Base-by-base conservation (phyloP, 441 rosid species). In the Eruca vesicaria region DNA sequence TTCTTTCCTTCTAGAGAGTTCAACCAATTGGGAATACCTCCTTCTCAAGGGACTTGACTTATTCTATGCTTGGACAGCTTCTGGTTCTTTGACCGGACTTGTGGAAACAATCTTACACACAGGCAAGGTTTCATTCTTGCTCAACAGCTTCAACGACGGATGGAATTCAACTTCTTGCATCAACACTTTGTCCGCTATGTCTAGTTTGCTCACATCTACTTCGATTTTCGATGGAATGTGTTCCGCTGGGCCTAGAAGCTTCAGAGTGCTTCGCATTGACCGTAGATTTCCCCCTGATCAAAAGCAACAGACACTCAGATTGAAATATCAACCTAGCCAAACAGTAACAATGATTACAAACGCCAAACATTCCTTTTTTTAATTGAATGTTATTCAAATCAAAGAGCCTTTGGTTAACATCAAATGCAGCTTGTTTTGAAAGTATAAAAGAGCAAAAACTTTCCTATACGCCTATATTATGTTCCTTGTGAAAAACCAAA, bases 121-220 rank as follows among this genome's bases (percentile, higher is more conserved):
- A 60, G 97, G 96, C 77, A 86, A 79, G 57, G 70, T 83, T 41
- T 86, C 90, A 19, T 86, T 85, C 90, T 86, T 91, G 82, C 92
- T 86, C 66, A 95, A 75, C 76, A 89, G 93, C 89, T 86, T 90
- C 83, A 89, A 20, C 2, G 97, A 82, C 9, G 91, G 84, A 82
- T 93, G 95, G 62, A 91, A 86, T 59, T 69, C 80, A 4, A 92
- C 61, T 32, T 95, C 95, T 23, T 61, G 66, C 86, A 95, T 76
- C n/a, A 65, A 80, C 55, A 93, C 83, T 76, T 79, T 82, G 79
- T 91, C 98, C 69, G 82, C 97, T 33, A 90, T 77, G 73, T 92
- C 98, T 29, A 95, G 86, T 18, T 82, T 86, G 85, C 97, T 90
- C 61, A 93, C 79, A 38, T 95, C 98, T 50, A 93, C 90, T 83